Evolutionary conservation across 495 filamentous ascomycete genomes (phyloP).

Genomic region (Cercophora samala): DNA sequence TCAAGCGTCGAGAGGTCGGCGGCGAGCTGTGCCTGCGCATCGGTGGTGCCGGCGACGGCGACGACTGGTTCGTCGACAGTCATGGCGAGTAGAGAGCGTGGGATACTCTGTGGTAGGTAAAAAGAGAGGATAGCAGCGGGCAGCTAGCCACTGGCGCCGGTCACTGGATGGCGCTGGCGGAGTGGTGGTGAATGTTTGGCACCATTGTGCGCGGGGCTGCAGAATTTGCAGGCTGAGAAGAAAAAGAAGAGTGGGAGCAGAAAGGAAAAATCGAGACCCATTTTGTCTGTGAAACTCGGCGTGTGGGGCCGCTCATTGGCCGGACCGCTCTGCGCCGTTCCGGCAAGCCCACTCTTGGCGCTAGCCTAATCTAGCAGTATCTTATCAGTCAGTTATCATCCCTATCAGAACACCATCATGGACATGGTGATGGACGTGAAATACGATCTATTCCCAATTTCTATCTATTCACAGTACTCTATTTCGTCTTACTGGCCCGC

Average conservation of each 20-base stretch:
- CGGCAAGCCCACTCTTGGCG: not conserved
- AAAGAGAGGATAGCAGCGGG: slow-evolving; percentile 21
- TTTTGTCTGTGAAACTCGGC: not conserved
- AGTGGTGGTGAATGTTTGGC: slow-evolving; percentile 13
- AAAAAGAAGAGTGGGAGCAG: slow-evolving; percentile 15
- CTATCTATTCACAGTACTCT: not conserved
- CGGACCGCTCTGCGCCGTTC: not conserved
- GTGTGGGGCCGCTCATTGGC: not conserved
- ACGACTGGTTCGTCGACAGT: slow-evolving; percentile 18
- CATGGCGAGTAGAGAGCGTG: slow-evolving; percentile 18
- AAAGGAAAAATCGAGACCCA: slow-evolving; percentile 15
- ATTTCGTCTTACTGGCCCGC: slow-evolving; percentile 14
- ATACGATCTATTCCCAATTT: not conserved
- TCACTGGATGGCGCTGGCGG: slow-evolving; percentile 28
- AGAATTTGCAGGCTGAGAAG: slow-evolving; percentile 19
- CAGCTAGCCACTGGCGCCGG: slow-evolving; percentile 27
- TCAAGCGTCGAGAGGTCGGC: slow-evolving; percentile 31
- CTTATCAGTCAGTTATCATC: not conserved
- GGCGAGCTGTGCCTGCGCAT: slow-evolving; percentile 26
- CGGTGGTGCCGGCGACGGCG: slow-evolving; percentile 11
- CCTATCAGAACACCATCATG: too few species aligned
- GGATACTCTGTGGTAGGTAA: not conserved
- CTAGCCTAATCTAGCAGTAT: slow-evolving; percentile 7
- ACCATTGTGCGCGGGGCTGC: slow-evolving; percentile 16
- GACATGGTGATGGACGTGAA: not conserved